Conservation (phyloP, 306 rosid genomes). For the Castanospermum australe region DNA sequence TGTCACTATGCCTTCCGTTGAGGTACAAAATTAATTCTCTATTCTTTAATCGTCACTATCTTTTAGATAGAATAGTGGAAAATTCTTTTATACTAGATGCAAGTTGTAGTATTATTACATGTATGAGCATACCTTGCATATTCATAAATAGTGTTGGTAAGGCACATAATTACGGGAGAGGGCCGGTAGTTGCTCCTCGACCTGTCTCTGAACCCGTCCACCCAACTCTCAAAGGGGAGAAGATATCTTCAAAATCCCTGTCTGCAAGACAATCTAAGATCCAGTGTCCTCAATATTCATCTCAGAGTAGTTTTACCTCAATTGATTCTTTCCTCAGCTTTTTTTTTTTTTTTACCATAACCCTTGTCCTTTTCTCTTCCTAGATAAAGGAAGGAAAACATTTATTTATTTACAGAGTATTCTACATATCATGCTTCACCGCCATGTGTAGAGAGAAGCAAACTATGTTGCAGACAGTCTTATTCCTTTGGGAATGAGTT, state of each 20-base stretch:
- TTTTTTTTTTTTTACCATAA: neutral
- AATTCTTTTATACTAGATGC: neutral
- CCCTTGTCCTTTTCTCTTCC: neutral
- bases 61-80: neutral
- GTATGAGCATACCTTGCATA: neutral
- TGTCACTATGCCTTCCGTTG: slow-evolving; percentile 73
- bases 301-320: neutral
- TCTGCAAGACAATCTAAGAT: neutral
- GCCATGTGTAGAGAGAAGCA: neutral
- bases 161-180: neutral
- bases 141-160: neutral
- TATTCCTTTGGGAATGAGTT: neutral
- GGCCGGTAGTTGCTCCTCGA: neutral
- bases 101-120: neutral
- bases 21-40: slow-evolving; percentile 42
- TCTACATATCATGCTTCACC: neutral
- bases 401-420: neutral
- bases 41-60: neutral
- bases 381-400: neutral
- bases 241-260: neutral
- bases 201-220: neutral
- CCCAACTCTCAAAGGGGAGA: neutral
- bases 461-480: neutral
- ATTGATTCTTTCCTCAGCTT: neutral
- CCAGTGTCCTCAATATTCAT: neutral